Base-by-base conservation (phyloP, 768 basidiomycete genomes). In the Lyophyllum semitale region DNA sequence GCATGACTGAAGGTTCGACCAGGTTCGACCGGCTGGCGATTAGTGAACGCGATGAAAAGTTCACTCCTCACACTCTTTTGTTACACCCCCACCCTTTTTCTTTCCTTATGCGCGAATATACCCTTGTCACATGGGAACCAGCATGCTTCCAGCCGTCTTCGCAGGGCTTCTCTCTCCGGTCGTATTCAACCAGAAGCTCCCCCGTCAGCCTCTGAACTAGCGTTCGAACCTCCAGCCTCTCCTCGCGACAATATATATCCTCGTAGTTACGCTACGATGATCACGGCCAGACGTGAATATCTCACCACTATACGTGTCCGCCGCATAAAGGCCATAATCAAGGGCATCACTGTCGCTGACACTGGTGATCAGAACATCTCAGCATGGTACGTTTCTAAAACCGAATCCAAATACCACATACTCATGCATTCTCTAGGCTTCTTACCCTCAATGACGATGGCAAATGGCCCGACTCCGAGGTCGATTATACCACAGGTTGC, bases 401-500 rank as follows among this genome's bases (percentile, higher is more conserved):
- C 44, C 8, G 17, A 6, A 13, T 3, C 9, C 8, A 17, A 4
- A 2, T 13, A 8, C 20, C n/a, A 29, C 15, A 13, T n/a, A 29
- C 22, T 35, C 15, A 47, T 43, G 2, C 3, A 8, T 27, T 7
- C 23, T 17, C 41, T 20, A 68, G 67, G 66, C 43, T 64, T 13
- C 29, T 48, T 9, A 59, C 61, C 25, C 50, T 67, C 23, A 55
- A 51, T 4, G n/a, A 69, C 4, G 57, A 71, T 40, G 75, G 74
- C 4, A 74, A 71, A 63, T 81, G 80, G 79, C 73, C 76, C 0
- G 76, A 72, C 51, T 56, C 59, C 4, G 63, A 72, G 51, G 67
- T 85, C 1, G 73, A 84, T 59, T 84, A 84, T 55, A 73, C 78
- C 0, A 65, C 78, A 3, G 84, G 84, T 1, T 85, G 84, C 57